phyloP scores from a whole-genome alignment of 768 basidiomycete genomes.

The Dacryopinax spathularia region DNA sequence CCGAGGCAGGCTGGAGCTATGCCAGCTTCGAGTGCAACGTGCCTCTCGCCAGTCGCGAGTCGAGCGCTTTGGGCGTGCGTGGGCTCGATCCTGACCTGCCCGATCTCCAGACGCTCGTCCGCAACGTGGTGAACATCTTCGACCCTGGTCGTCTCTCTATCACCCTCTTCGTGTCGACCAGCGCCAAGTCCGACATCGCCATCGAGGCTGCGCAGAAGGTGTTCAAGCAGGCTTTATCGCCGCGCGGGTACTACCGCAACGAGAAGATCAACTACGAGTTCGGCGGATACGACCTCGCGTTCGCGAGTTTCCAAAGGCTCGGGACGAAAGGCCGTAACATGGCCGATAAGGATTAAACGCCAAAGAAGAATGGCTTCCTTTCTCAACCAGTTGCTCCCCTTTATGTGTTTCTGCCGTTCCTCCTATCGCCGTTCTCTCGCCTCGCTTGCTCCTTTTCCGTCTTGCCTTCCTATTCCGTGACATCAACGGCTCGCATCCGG shows the following conservation, averaged over 20 bases:
- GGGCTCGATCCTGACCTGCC: constrained; percentile 33
- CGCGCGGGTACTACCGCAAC: constrained; percentile 53
- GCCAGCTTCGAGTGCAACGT: constrained; percentile 98
- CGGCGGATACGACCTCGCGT: constrained; percentile 79
- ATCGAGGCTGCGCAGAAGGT: constrained; percentile 61
- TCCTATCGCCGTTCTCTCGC: no score
- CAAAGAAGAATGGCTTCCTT: no score
- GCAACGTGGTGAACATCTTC: constrained; percentile 85
- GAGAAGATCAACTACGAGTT: constrained; percentile 99
- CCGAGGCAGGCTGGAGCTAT: constrained; percentile 95
- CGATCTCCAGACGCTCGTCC: constrained; percentile 65
- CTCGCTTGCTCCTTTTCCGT: no score
- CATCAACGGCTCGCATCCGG: no score
- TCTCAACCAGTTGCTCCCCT: no score
- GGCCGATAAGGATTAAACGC: background rate
- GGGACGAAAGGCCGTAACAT: constrained; percentile 3
- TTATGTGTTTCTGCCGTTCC: no score
- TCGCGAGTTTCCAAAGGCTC: constrained; percentile 59
- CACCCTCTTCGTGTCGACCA: constrained; percentile 67
- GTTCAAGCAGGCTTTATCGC: constrained; percentile 50
- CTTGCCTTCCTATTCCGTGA: no score
- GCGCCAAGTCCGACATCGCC: constrained; percentile 22
- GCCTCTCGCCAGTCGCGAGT: constrained; percentile 28
- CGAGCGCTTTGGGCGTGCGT: background rate
- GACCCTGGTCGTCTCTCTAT: constrained; percentile 72